Percentiles rank a stretch among this genome's conserved stretches.
phyloP scores from a whole-genome alignment of 108 stramenopile species.

The Discostella pseudostelligera region DNA sequence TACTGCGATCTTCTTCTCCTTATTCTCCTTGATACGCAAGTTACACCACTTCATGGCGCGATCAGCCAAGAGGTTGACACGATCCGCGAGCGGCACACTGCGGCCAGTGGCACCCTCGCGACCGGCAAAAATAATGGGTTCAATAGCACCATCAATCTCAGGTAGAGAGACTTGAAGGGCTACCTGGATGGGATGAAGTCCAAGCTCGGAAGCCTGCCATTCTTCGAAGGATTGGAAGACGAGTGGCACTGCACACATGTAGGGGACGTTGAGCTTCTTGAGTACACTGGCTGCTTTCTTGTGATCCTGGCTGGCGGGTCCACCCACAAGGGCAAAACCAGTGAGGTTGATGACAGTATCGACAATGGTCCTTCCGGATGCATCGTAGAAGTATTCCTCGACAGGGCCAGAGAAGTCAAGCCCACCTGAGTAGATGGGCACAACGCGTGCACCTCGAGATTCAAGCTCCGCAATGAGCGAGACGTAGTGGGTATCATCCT shows the following conservation, averaged over 20 bases:
- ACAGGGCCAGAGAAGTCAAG: conserved; percentile 97
- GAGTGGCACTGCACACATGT: conserved; percentile 96
- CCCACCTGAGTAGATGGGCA: conserved; percentile 92
- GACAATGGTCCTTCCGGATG: conserved; percentile 75
- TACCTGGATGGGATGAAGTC: conserved; percentile 95
- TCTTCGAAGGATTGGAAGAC: conserved; percentile 98
- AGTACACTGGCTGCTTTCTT: conserved; percentile 90
- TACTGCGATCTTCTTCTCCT: conserved; percentile 95
- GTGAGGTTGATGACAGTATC: conserved; percentile 96
- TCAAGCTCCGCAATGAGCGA: conserved; percentile 94
- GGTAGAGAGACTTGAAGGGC: conserved; percentile 96
- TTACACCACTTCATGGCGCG: conserved; percentile 90
- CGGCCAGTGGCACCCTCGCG: conserved; percentile 96
- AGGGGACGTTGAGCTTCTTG: conserved; percentile 86
- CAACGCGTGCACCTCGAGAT: conserved; percentile 89
- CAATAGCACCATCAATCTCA: conserved; percentile 97
- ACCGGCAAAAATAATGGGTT: conserved; percentile 95
- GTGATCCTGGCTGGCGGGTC: conserved; percentile 96
- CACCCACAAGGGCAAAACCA: conserved; percentile 95
- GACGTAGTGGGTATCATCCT: conserved; percentile 96
- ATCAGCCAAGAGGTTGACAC: conserved; percentile 92
- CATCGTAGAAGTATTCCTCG: conserved; percentile 91
- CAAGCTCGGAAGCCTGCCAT: conserved; percentile 95
- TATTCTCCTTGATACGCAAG: conserved; percentile 78
- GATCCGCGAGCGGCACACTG: conserved; percentile 92